A percentile compares a stretch with the other conserved stretches of the same genome.
Evolutionary conservation across 2,329 filamentous ascomycete species (phyloP).

Genomic region (Chaetomium globosum): DNA sequence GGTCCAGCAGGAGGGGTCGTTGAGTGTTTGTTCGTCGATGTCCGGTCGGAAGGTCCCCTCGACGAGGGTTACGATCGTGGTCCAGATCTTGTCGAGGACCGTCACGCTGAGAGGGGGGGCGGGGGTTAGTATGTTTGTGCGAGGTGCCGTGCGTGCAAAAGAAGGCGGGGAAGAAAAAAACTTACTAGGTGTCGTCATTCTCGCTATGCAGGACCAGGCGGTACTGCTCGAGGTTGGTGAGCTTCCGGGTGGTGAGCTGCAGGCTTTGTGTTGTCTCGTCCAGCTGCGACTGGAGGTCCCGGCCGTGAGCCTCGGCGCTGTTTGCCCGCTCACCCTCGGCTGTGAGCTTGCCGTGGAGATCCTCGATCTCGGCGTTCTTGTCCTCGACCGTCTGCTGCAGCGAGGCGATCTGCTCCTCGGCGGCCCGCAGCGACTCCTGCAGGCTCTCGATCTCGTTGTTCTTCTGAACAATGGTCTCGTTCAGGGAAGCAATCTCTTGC

Average conservation of each 20-base stretch:
- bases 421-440: conserved; percentile 33
- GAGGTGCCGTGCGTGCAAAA: background rate
- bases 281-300: conserved; percentile 35
- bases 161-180: conserved; percentile 9
- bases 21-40: conserved; percentile 40
- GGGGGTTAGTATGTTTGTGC: background rate
- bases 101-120: conserved; percentile 34
- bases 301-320: conserved; percentile 33
- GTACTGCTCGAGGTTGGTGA: conserved; percentile 40
- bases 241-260: conserved; percentile 32
- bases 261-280: conserved; percentile 36
- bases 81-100: conserved; percentile 44
- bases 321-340: conserved; percentile 35
- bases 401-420: conserved; percentile 35
- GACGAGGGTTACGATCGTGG: conserved; percentile 41
- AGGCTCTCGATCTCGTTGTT: conserved; percentile 34
- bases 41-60: conserved; percentile 41
- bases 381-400: conserved; percentile 37
- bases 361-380: conserved; percentile 35
- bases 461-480: conserved; percentile 32
- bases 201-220: conserved; percentile 38
- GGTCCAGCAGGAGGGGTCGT: conserved; percentile 42
- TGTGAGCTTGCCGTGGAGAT: conserved; percentile 35
- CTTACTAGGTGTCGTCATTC: conserved; percentile 41
- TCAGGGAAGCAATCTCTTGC: conserved; percentile 32